These are phyloP conservation scores for Ceratocystis albifundus DNA, from an alignment of 2,329 filamentous ascomycete genomes.

Conservation along the genomic window DNA sequence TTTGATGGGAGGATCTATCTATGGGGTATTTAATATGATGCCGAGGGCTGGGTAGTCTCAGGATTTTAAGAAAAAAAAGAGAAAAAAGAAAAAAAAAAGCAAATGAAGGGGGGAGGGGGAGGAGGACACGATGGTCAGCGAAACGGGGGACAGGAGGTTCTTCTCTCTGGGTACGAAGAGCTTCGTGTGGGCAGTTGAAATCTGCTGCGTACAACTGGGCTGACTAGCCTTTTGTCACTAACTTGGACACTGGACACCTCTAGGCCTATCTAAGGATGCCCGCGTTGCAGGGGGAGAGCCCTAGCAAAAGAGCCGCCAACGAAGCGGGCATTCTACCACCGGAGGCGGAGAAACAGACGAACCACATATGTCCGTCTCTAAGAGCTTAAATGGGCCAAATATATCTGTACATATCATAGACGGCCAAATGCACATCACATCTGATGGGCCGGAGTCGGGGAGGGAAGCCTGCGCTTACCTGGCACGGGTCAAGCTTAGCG, in stretches of 20 bases:
- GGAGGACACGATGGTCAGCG: not conserved
- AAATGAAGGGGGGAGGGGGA: not conserved
- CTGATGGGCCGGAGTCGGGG: not conserved
- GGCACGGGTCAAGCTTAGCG: not conserved
- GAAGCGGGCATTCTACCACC: not conserved
- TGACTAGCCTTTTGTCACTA: no score
- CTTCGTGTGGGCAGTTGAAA: no score
- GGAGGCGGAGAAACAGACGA: constrained; percentile 14
- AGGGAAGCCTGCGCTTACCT: not conserved
- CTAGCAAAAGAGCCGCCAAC: not conserved
- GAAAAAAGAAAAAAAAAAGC: not conserved
- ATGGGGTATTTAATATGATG: not conserved
- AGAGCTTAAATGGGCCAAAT: not conserved
- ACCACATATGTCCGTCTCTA: not conserved
- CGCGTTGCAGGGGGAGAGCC: not conserved
- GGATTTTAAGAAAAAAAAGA: no score
- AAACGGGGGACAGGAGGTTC: not conserved
- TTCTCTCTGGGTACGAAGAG: no score
- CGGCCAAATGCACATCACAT: not conserved
- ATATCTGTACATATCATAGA: not conserved
- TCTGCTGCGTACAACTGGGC: no score
- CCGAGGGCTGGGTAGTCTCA: not conserved
- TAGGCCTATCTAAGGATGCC: no score
- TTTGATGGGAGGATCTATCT: not conserved
- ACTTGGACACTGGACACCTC: no score